Base-by-base conservation (phyloP, 2,329 filamentous ascomycete species). In the Trichoderma cornu-damae region DNA sequence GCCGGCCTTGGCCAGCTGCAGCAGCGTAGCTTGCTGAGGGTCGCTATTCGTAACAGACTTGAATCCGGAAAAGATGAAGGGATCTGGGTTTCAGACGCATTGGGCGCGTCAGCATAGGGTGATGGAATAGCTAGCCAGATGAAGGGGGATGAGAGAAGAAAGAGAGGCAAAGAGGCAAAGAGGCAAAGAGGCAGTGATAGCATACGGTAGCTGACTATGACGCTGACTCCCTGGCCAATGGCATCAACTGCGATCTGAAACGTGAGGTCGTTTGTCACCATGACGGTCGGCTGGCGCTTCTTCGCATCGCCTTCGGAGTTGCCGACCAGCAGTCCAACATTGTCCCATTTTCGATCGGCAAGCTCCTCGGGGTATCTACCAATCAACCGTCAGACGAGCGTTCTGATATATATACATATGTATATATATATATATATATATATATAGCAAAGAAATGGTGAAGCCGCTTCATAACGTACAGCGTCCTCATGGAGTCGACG, bases 61-160 rank as follows among this genome's bases (percentile, higher is more conserved):
- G 64, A 99, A 80, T 53, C 89, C 89, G 48, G 89, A 85, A 78
- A 99, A 99, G 69, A 99, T 97, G 70, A 97, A 94, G 20, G 94
- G 94, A 73, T 99, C 90, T 95, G 65, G 60, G 54, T 52, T n/a
- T 16, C 0, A 30, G 24, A 30, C n/a, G 16, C 5, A 20, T 1
- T 6, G 40, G 22, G 44, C 16, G n/a, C 8, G 32, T 54, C 12
- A 37, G 40, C 40, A 46, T 38, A 14, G 20, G 42, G 18, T 22
- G 28, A 32, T 30, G 22, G 30, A n/a, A 18, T 18, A 20, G 16
- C 6, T 7, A 4, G 32, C 11, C 14, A 35, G 32, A 28, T 30
- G 3, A 4, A 43, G n/a, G 9, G 18, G 14, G 7, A n/a, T 16
- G 16, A 8, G 14, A 20, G 6, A 43, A 24, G 14, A 12, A 16